Conservation (phyloP, 2,329 filamentous ascomycete genomes). For the Aspergillus ustus region DNA sequence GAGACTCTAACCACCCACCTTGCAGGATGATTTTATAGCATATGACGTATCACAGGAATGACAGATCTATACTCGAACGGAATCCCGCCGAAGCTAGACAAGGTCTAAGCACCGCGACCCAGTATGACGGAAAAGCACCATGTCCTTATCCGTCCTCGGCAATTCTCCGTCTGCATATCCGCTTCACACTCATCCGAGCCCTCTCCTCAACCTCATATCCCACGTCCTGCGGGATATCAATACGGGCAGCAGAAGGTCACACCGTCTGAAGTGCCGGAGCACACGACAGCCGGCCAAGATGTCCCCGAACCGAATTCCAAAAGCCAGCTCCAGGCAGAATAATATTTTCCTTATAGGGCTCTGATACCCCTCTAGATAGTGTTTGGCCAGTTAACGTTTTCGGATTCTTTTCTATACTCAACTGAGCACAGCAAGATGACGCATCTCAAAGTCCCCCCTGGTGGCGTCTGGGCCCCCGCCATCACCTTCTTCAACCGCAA, state of each 20-base stretch:
- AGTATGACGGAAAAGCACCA: not conserved
- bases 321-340: not conserved
- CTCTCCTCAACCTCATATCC: not conserved
- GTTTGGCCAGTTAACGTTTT: not conserved
- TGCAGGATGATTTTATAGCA: too few species aligned
- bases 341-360: not conserved
- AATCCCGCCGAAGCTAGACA: not conserved
- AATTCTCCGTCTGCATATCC: not conserved
- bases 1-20: not conserved
- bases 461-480: conserved; percentile 57
- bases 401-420: not conserved
- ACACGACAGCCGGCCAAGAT: not conserved
- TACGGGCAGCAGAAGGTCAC: not conserved
- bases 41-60: too few species aligned
- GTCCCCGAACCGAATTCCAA: not conserved
- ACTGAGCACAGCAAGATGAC: not conserved
- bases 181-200: not conserved
- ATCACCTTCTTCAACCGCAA: conserved; percentile 59
- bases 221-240: not conserved
- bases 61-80: not conserved
- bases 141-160: not conserved
- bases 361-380: not conserved
- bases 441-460: conserved; percentile 23
- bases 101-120: not conserved
- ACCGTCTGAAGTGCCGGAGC: not conserved